Conservation (phyloP, 257 asterid genomes). For the Solanum tarapatanum region DNA sequence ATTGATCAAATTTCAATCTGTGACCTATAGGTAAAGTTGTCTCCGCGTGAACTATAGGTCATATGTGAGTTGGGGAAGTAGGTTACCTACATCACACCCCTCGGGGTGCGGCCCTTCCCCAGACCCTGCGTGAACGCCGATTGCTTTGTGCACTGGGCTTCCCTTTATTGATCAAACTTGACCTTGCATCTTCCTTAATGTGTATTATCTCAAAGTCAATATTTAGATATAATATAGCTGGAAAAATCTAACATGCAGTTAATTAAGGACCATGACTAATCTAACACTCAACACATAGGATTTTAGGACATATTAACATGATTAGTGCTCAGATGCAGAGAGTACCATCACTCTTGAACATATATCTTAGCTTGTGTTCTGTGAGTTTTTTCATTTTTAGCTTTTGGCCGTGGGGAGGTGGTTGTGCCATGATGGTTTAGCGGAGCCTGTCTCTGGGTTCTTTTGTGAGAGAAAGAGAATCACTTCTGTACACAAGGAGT, state of each 20-base stretch:
- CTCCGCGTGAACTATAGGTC: neutral
- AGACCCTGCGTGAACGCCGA: neutral
- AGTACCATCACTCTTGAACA: neutral
- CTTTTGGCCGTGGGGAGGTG: neutral
- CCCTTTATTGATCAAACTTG: neutral
- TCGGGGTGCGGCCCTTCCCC: neutral
- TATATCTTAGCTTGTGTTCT: neutral
- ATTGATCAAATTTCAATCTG: neutral
- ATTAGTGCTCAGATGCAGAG: neutral
- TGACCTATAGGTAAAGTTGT: neutral
- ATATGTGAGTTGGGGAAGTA: neutral
- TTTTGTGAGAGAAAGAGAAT: neutral
- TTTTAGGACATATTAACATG: neutral
- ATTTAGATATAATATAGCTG: neutral
- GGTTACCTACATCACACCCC: neutral
- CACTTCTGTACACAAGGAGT: neutral
- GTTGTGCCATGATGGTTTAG: neutral
- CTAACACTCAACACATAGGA: neutral
- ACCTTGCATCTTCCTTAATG: neutral
- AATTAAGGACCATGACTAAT: neutral
- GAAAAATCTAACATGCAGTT: neutral
- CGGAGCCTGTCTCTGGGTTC: neutral
- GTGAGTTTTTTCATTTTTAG: neutral
- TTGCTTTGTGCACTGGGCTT: neutral
- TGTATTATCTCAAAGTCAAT: neutral